These are phyloP conservation scores for Nigrospora sphaerica DNA, from an alignment of 2,329 filamentous ascomycete genomes.

Conservation along the genomic window DNA sequence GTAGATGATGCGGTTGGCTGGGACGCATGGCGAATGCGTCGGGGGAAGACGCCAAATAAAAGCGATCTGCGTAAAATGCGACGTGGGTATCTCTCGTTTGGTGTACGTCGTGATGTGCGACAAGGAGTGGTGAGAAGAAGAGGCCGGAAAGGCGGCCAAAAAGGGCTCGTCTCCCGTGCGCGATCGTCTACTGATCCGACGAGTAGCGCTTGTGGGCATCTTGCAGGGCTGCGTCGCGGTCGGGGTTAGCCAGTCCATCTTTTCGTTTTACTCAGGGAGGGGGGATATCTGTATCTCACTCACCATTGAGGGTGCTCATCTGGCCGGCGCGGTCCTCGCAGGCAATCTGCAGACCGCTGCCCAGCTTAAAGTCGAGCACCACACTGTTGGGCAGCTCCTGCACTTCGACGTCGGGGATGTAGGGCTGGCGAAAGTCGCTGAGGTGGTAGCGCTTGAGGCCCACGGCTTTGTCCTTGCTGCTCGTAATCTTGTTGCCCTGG, in stretches of 20 bases:
- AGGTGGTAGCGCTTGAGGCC: constrained; percentile 74
- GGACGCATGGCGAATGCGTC: no score
- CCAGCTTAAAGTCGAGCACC: constrained; percentile 52
- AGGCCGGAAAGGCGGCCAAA: no score
- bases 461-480: constrained; percentile 43
- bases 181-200: not conserved
- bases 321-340: constrained; percentile 57
- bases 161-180: no score
- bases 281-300: constrained; percentile 19
- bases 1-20: no score
- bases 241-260: not conserved
- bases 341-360: constrained; percentile 55
- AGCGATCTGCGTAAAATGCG: not conserved
- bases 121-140: no score
- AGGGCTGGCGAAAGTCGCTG: constrained; percentile 72
- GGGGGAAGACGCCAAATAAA: no score
- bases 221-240: constrained; percentile 2
- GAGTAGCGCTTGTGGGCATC: constrained; percentile 5
- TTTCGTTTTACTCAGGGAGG: not conserved
- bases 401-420: constrained; percentile 79
- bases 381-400: constrained; percentile 90
- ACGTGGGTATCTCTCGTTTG: constrained; percentile 1
- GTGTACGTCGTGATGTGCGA: not conserved
- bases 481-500: constrained; percentile 42
- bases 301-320: constrained; percentile 45